phyloP scores from a whole-genome alignment of 2,329 filamentous ascomycete genomes.

The Chrysosporium keratinophilum region DNA sequence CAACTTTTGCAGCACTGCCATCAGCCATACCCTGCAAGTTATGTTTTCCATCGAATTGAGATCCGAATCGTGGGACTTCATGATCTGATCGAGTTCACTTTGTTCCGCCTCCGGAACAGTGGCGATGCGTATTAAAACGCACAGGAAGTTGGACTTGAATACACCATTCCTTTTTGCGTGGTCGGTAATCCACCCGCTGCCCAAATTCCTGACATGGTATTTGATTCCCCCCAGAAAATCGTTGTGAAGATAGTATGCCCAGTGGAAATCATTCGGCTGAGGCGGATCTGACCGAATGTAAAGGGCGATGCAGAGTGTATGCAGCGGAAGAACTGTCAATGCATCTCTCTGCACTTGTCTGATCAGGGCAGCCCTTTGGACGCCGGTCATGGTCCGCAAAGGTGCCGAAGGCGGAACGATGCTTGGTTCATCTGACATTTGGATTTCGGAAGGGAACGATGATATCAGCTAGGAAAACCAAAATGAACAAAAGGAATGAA shows the following conservation, averaged over 20 bases:
- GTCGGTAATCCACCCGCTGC: conserved; percentile 16
- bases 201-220: conserved; percentile 14
- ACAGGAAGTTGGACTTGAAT: conserved; percentile 17
- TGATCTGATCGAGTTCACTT: conserved; percentile 18
- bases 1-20: conserved; percentile 17
- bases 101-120: conserved; percentile 14
- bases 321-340: neutral
- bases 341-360: conserved; percentile 10
- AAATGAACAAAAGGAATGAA: too few species aligned
- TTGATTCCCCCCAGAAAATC: conserved; percentile 4
- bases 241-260: conserved; percentile 23
- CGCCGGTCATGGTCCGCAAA: too few species aligned
- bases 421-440: too few species aligned
- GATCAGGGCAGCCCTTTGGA: neutral
- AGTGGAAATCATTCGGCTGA: conserved; percentile 23
- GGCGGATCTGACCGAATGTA: conserved; percentile 22
- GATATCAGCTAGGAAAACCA: too few species aligned
- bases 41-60: conserved; percentile 21
- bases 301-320: conserved; percentile 18
- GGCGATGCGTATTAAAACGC: conserved; percentile 17
- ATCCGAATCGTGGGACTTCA: conserved; percentile 18
- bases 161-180: conserved; percentile 11
- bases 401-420: too few species aligned
- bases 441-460: too few species aligned
- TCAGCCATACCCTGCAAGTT: conserved; percentile 22